These are phyloP conservation scores for Rhodotorula sp. DNA, from an alignment of 1,284 basidiomycete genomes.

Conservation along the genomic window DNA sequence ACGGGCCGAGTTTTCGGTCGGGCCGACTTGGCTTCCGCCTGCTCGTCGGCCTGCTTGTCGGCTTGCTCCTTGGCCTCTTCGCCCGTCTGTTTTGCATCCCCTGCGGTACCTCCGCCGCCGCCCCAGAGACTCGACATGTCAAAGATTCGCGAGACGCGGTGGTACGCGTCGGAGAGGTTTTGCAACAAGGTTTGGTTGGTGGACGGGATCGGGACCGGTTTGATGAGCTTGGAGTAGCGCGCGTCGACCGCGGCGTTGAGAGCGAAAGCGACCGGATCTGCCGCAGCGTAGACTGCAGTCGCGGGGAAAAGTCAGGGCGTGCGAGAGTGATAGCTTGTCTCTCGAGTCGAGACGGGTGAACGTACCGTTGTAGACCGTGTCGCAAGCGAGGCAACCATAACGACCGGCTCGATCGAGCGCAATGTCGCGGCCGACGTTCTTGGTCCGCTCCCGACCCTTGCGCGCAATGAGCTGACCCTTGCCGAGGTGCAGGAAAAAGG, in stretches of 20 bases:
- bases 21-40: not conserved
- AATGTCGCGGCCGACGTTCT: conserved; percentile 40
- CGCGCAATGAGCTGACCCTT: conserved; percentile 49
- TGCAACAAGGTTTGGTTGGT: conserved; percentile 47
- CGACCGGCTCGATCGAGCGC: conserved; percentile 45
- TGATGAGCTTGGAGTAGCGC: conserved; percentile 48
- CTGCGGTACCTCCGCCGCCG: not conserved
- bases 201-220: conserved; percentile 46
- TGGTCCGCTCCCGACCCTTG: conserved; percentile 39
- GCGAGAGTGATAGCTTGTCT: not conserved
- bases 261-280: conserved; percentile 51
- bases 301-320: no score
- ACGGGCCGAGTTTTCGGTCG: not conserved
- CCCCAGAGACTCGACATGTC: conserved; percentile 39
- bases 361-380: conserved; percentile 33
- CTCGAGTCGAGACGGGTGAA: not conserved
- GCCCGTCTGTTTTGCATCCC: conserved; percentile 10
- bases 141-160: conserved; percentile 47
- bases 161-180: conserved; percentile 44
- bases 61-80: conserved; percentile 12
- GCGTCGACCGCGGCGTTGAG: conserved; percentile 50
- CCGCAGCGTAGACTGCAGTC: conserved; percentile 47
- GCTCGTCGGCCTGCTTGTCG: conserved; percentile 6
- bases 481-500: conserved; percentile 46
- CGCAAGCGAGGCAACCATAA: conserved; percentile 44